Percentiles rank a stretch among this genome's conserved stretches.
Evolutionary conservation across 202 grass and related monocot genomes (phyloP).

Genomic region (Panicum virgatum): DNA sequence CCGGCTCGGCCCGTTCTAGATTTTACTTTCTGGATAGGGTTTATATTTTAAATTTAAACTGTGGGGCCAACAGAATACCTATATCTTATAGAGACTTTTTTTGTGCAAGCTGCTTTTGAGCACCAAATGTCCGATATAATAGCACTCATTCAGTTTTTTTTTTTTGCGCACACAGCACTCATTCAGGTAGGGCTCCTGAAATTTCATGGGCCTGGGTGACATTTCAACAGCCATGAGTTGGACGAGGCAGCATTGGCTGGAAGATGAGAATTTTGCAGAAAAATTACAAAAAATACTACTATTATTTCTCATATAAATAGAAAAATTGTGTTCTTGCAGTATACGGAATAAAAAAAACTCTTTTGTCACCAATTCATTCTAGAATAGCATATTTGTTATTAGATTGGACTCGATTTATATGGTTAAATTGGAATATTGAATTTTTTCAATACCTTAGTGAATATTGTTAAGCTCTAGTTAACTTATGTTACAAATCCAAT

Average conservation of each 20-base stretch:
- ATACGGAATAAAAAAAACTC: not conserved
- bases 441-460: not conserved
- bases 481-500: not conserved
- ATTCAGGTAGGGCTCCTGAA: not conserved
- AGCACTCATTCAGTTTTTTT: not conserved
- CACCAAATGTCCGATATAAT: too few relatives aligned
- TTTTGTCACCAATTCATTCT: not conserved
- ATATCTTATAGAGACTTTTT: slow-evolving; percentile 8
- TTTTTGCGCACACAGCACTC: too few relatives aligned
- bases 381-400: not conserved
- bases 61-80: slow-evolving; percentile 1
- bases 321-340: not conserved
- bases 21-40: slow-evolving; percentile 36
- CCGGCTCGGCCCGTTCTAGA: slow-evolving; percentile 10
- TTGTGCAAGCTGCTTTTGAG: not conserved
- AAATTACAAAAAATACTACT: too few relatives aligned
- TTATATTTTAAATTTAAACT: slow-evolving; percentile 12
- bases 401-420: not conserved
- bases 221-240: not conserved
- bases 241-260: not conserved
- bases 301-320: too few relatives aligned
- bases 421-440: not conserved
- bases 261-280: not conserved
- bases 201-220: not conserved
- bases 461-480: not conserved